phyloP scores from a whole-genome alignment of 2,329 filamentous ascomycete genomes.

The Fusarium ambrosium region DNA sequence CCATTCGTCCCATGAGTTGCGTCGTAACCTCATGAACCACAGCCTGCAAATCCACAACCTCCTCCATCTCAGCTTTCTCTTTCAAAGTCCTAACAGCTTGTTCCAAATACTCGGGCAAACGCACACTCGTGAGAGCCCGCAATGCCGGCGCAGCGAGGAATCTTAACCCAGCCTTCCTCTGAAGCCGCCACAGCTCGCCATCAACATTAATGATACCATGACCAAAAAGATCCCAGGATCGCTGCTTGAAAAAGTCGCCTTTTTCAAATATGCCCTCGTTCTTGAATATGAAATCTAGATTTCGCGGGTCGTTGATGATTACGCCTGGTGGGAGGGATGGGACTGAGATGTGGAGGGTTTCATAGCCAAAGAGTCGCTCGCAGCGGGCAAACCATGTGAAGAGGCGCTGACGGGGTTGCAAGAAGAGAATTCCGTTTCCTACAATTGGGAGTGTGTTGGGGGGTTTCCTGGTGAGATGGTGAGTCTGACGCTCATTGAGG shows the following conservation, averaged over 20 bases:
- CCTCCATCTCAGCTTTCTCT: constrained; percentile 42
- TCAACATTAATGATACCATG: constrained; percentile 77
- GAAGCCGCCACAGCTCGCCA: constrained; percentile 72
- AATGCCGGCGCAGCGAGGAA: constrained; percentile 72
- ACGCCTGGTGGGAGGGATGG: constrained; percentile 73
- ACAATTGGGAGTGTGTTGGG: constrained; percentile 67
- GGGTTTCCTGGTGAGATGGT: constrained; percentile 55
- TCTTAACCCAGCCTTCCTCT: constrained; percentile 71
- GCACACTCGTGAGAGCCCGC: constrained; percentile 67
- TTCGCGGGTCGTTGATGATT: constrained; percentile 72
- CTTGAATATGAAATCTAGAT: constrained; percentile 73
- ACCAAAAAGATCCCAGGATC: constrained; percentile 74
- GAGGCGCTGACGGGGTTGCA: constrained; percentile 70
- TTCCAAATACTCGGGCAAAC: constrained; percentile 67
- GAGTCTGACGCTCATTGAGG: constrained; percentile 7
- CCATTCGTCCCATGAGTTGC: constrained; percentile 76
- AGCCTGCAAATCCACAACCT: constrained; percentile 67
- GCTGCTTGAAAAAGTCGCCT: constrained; percentile 71
- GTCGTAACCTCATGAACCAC: constrained; percentile 75
- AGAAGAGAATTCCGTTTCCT: constrained; percentile 73
- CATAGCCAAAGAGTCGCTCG: constrained; percentile 67
- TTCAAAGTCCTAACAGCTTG: constrained; percentile 58
- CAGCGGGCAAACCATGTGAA: constrained; percentile 74
- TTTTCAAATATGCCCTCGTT: constrained; percentile 73
- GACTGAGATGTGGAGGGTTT: constrained; percentile 73